A percentile compares a stretch with the other conserved stretches of the same genome.
These are phyloP conservation scores for Isatis tinctoria DNA, from an alignment of 345 rosid species.

Conservation along the genomic window DNA sequence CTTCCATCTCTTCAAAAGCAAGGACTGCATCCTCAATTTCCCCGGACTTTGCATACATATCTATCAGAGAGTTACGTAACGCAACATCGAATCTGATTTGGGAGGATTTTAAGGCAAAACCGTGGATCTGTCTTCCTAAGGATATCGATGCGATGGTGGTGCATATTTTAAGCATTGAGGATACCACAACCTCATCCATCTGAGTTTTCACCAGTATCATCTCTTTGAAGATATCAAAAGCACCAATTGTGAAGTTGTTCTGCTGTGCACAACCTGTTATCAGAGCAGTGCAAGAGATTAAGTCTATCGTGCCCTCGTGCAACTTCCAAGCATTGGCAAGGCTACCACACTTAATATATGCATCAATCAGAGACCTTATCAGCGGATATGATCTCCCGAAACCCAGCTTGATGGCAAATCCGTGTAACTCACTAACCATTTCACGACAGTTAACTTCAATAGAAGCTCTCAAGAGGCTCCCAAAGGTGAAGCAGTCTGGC, in stretches of 20 bases:
- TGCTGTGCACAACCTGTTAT: constrained; percentile 51
- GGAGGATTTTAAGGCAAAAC: constrained; percentile 44
- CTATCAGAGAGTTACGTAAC: constrained; percentile 60
- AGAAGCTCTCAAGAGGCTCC: constrained; percentile 58
- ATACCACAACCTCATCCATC: constrained; percentile 53
- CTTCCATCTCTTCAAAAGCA: constrained; percentile 47
- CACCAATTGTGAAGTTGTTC: constrained; percentile 26
- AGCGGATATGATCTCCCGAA: constrained; percentile 37
- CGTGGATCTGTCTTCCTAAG: constrained; percentile 68
- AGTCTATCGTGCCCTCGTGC: constrained; percentile 41
- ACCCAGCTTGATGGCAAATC: constrained; percentile 44
- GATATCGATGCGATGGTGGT: constrained; percentile 44
- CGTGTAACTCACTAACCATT: constrained; percentile 51
- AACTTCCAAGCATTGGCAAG: constrained; percentile 42
- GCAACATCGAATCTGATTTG: constrained; percentile 43
- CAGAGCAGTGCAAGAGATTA: constrained; percentile 59
- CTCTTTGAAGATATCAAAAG: constrained; percentile 54
- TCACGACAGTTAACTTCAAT: constrained; percentile 29
- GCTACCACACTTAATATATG: constrained; percentile 60
- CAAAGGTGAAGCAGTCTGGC: constrained; percentile 68
- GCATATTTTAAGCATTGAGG: constrained; percentile 58
- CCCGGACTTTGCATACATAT: constrained; percentile 80
- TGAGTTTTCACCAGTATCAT: constrained; percentile 36
- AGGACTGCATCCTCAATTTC: constrained; percentile 50
- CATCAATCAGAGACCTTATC: constrained; percentile 54